Percentiles rank a stretch among this genome's conserved stretches.
phyloP scores from a whole-genome alignment of 805 yeast genomes.

The Sugiyamaella qingdaonensis region DNA sequence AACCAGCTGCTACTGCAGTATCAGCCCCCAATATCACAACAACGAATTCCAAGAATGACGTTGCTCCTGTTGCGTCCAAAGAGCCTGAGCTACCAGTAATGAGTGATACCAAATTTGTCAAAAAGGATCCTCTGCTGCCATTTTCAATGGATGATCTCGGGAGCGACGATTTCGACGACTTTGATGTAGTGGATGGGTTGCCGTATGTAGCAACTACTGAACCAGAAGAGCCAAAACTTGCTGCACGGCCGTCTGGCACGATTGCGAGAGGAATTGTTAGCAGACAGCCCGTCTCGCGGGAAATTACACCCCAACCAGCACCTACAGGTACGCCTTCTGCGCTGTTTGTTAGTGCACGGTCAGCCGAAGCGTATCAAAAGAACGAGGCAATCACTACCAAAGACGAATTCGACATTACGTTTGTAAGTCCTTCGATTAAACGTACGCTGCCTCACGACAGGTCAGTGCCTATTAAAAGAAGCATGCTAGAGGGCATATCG shows the following conservation, averaged over 20 bases:
- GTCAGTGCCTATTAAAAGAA: conserved; percentile 24
- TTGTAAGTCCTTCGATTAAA: conserved; percentile 26
- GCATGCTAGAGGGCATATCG: neutral
- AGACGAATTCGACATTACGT: conserved; percentile 23
- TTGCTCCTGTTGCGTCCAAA: neutral
- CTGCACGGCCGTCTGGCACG: neutral
- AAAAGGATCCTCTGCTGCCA: neutral
- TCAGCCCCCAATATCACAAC: neutral
- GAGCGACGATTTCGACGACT: conserved; percentile 10
- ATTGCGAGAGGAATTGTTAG: neutral
- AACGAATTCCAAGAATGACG: neutral
- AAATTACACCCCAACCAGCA: neutral
- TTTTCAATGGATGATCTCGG: conserved; percentile 5
- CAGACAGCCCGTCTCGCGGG: neutral
- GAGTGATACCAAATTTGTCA: neutral
- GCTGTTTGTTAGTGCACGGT: conserved; percentile 27
- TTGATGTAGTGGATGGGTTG: conserved; percentile 4
- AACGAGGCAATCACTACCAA: conserved; percentile 20
- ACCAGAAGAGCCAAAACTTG: neutral
- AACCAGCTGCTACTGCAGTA: neutral
- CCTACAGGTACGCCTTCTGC: conserved; percentile 12
- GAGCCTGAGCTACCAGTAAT: neutral
- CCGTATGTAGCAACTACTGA: neutral
- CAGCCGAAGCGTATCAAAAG: conserved; percentile 26
- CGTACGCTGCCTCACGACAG: conserved; percentile 27